Base-by-base conservation (phyloP, 495 filamentous ascomycete genomes). In the Talaromyces adpressus region DNA sequence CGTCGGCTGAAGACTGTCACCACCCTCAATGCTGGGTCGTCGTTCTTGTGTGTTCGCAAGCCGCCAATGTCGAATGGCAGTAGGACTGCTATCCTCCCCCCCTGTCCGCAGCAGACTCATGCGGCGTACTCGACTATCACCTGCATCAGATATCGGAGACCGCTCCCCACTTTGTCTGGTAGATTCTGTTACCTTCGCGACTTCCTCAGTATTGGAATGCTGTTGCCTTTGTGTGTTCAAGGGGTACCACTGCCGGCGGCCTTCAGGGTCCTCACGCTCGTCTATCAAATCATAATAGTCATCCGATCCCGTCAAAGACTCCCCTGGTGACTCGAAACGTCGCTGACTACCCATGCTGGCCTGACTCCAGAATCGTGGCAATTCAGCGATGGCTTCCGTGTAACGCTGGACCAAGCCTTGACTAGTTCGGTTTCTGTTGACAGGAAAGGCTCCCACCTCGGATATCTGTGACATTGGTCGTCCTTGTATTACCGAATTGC, bases 281-380 rank as follows among this genome's bases (percentile, higher is more conserved):
- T 62, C 60, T 1, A 62, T 62, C 47, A 62, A 32, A 34, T 53
- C 54, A 41, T 56, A 64, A 49, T 64, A 64, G 22, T 64, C 62
- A 29, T 59, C 57, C 16, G 53, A 64, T 22, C 62, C 57, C 18
- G 41, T 51, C 45, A 64, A 7, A 52, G 41, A 59, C 16, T 63
- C 66, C 0, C 66, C 71, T 1, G 36, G 12, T 41, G 71, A 70
- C 9, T 68, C 73, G 34, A 69, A 60, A 2, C 63, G 72, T 29
- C 61, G 68, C 22, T 61, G 56, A 68, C 71, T 73, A 57, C 63
- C 68, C 45, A 80, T 51, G 52, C 75, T 78, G 23, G 69, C 64
- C 30, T 80, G 75, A 56, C 76, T 80, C 70, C 72, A 75, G 63
- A 75, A 76, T n/a, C 70, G 73, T 9, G 77, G 77, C 4, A 80